These are phyloP conservation scores for Malus hybrid DNA, from an alignment of 331 rosid species.

Conservation along the genomic window DNA sequence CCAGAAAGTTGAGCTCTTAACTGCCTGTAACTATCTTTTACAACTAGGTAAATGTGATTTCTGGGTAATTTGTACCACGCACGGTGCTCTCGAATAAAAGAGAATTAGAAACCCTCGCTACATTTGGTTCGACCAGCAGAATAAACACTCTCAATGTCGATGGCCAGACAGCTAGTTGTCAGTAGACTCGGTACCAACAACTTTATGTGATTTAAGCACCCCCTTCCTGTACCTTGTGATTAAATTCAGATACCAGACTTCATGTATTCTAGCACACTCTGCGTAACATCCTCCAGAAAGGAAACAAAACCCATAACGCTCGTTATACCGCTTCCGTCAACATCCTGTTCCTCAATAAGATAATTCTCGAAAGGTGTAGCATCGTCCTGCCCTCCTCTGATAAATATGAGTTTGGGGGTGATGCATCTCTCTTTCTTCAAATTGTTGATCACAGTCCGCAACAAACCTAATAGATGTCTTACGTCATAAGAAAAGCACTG, in stretches of 20 bases:
- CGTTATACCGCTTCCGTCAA: constrained; percentile 79
- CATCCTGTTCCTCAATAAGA: constrained; percentile 97
- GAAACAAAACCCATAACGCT: constrained; percentile 90
- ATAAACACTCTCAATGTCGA: not conserved
- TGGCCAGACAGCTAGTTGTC: not conserved
- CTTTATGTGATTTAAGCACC: not conserved
- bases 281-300: constrained; percentile 77
- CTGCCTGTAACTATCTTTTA: not conserved
- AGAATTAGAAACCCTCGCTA: no score
- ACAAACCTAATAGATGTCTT: constrained; percentile 47
- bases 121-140: not conserved
- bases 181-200: no score
- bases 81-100: not conserved
- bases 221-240: not conserved
- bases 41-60: not conserved
- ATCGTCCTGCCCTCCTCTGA: constrained; percentile 86
- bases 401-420: constrained; percentile 83
- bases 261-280: constrained; percentile 64
- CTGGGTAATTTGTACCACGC: not conserved
- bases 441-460: constrained; percentile 67
- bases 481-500: constrained; percentile 14
- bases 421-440: constrained; percentile 86
- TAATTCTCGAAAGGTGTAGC: constrained; percentile 79
- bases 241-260: constrained; percentile 28
- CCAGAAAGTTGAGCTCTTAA: no score